Evolutionary conservation across 495 filamentous ascomycete species (phyloP).

Genomic region (Penicillium salamii): DNA sequence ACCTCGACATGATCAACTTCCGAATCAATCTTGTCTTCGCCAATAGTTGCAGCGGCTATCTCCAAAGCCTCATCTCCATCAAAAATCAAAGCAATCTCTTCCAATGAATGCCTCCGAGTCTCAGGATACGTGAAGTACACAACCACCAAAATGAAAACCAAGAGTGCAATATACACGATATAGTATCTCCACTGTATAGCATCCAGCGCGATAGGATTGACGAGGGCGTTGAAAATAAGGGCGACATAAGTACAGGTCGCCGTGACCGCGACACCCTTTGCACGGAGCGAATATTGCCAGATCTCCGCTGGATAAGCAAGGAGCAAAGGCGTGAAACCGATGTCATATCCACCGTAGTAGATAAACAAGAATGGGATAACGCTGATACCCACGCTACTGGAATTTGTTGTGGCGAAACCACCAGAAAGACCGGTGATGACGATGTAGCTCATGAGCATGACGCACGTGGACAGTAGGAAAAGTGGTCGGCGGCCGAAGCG

Average conservation of each 20-base stretch:
- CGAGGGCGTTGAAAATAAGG: constrained; percentile 54
- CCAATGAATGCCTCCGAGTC: constrained; percentile 59
- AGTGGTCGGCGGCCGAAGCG: constrained; percentile 54
- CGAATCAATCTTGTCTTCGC: too few relatives aligned
- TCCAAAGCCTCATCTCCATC: constrained; percentile 22
- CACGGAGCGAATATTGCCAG: constrained; percentile 59
- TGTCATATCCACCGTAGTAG: constrained; percentile 54
- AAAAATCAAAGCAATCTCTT: constrained; percentile 59
- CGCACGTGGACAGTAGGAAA: constrained; percentile 52
- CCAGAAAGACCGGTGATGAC: constrained; percentile 54
- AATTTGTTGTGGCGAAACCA: constrained; percentile 44
- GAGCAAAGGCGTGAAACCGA: constrained; percentile 56
- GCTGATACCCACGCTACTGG: constrained; percentile 40
- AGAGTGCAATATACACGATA: constrained; percentile 57
- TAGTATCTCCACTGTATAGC: constrained; percentile 57
- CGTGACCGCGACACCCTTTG: constrained; percentile 60
- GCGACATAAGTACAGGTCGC: constrained; percentile 23
- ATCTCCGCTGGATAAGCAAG: constrained; percentile 63
- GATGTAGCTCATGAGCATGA: constrained; percentile 56
- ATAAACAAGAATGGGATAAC: constrained; percentile 61
- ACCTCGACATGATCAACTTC: too few relatives aligned
- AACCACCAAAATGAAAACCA: constrained; percentile 50
- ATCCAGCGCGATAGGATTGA: constrained; percentile 58
- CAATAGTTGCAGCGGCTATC: too few relatives aligned
- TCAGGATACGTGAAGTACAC: constrained; percentile 63